These are phyloP conservation scores for Cenococcum geophilum DNA, from an alignment of 495 filamentous ascomycete genomes.

Conservation along the genomic window DNA sequence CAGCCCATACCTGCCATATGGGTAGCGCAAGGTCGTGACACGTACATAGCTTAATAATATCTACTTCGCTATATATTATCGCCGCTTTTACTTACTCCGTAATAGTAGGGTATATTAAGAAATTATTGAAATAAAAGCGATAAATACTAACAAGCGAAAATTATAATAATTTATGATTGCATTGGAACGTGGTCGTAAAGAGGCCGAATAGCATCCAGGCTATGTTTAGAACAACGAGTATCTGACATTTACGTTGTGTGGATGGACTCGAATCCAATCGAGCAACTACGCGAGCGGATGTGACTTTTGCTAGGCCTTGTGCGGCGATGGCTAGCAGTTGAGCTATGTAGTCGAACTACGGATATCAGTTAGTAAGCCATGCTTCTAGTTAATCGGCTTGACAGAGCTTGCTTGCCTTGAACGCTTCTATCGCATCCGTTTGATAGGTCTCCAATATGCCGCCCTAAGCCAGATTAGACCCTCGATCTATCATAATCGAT, in stretches of 20 bases:
- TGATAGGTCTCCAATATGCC: conserved; percentile 12
- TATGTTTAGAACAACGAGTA: conserved; percentile 8
- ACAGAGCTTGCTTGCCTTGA: conserved; percentile 13
- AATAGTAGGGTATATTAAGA: too few relatives aligned
- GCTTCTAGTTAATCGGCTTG: too few relatives aligned
- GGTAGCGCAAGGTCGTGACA: too few relatives aligned
- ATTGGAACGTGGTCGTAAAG: conserved; percentile 28
- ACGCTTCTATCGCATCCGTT: conserved; percentile 8
- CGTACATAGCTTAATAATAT: too few relatives aligned
- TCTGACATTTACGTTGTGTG: conserved; percentile 4
- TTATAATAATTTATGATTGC: too few relatives aligned
- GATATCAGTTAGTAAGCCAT: too few relatives aligned
- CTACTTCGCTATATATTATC: too few relatives aligned
- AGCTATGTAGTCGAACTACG: conserved; percentile 11
- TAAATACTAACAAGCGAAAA: too few relatives aligned
- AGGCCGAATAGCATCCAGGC: conserved; percentile 25
- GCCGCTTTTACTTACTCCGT: too few relatives aligned
- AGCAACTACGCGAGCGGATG: conserved; percentile 21
- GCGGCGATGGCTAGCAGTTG: conserved; percentile 18
- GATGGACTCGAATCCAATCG: conserved; percentile 18
- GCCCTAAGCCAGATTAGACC: conserved; percentile 17
- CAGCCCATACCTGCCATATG: too few relatives aligned
- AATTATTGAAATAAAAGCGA: too few relatives aligned
- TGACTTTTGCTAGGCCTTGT: conserved; percentile 20
- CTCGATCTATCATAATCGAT: neutral